phyloP scores from a whole-genome alignment of 2,329 filamentous ascomycete species.

The Colletotrichum cuscutae region DNA sequence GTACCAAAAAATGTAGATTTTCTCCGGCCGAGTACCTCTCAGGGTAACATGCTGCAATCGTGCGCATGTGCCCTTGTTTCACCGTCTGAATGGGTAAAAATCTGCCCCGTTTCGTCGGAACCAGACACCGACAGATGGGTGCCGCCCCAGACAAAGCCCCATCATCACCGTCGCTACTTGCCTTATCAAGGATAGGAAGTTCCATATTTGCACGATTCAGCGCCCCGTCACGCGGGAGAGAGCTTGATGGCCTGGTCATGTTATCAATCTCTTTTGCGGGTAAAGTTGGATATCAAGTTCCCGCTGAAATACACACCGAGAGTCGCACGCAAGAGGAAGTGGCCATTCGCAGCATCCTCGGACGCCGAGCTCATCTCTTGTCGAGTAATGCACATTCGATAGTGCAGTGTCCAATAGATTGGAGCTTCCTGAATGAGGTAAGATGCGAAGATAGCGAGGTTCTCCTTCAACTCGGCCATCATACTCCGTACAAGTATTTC shows the following conservation, averaged over 20 bases:
- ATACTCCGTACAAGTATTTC: neutral
- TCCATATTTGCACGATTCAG: neutral
- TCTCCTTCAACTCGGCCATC: neutral
- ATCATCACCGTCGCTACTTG: neutral
- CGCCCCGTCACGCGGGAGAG: neutral
- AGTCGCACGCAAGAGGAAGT: neutral
- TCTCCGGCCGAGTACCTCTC: neutral
- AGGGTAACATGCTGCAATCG: neutral
- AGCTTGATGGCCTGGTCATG: neutral
- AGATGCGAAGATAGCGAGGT: neutral
- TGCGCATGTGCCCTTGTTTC: neutral
- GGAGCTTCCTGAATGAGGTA: neutral
- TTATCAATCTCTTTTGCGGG: neutral
- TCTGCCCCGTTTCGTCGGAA: neutral
- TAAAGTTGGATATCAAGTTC: too few relatives aligned
- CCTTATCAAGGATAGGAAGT: neutral
- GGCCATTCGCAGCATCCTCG: neutral
- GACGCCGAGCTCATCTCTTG: neutral
- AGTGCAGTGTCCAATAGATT: conserved; percentile 15
- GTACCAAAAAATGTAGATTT: neutral
- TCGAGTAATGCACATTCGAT: neutral
- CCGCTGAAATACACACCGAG: neutral
- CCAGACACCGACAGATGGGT: neutral
- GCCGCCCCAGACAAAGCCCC: neutral
- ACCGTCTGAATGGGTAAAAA: neutral